Conservation (phyloP, 345 rosid species). For the Euphorbia lathyris region DNA sequence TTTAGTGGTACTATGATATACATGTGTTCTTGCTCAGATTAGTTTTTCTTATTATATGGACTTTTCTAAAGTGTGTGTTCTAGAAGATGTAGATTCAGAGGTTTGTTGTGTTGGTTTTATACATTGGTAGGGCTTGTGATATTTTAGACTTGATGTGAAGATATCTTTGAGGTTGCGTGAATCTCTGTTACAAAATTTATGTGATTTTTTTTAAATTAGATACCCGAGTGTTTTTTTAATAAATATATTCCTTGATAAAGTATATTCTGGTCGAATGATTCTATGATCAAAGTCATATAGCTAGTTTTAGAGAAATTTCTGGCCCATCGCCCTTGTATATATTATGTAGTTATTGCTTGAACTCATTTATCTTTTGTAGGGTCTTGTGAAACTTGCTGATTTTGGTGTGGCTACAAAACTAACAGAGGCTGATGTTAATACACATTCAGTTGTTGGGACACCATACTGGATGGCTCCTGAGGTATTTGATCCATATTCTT, state of each 20-base stretch:
- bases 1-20: not conserved
- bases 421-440: slow-evolving; percentile 95
- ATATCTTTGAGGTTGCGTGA: not conserved
- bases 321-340: not conserved
- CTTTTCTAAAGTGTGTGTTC: not conserved
- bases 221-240: not conserved
- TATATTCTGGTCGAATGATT: not conserved
- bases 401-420: slow-evolving; percentile 99
- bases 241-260: not conserved
- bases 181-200: not conserved
- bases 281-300: not conserved
- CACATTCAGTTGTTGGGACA: slow-evolving; percentile 95
- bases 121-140: not conserved
- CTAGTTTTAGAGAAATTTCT: not conserved
- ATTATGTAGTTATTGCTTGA: slow-evolving; percentile 12
- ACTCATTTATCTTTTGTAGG: slow-evolving; percentile 42
- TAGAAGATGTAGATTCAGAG: not conserved
- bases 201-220: too few species aligned
- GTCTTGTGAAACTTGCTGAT: slow-evolving; percentile 99
- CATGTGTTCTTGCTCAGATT: not conserved
- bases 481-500: slow-evolving; percentile 40
- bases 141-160: not conserved
- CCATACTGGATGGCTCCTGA: slow-evolving; percentile 99
- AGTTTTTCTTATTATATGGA: not conserved
- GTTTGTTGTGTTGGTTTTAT: not conserved